Conservation (phyloP, 2,329 filamentous ascomycete species). For the Thermoascus crustaceus region DNA sequence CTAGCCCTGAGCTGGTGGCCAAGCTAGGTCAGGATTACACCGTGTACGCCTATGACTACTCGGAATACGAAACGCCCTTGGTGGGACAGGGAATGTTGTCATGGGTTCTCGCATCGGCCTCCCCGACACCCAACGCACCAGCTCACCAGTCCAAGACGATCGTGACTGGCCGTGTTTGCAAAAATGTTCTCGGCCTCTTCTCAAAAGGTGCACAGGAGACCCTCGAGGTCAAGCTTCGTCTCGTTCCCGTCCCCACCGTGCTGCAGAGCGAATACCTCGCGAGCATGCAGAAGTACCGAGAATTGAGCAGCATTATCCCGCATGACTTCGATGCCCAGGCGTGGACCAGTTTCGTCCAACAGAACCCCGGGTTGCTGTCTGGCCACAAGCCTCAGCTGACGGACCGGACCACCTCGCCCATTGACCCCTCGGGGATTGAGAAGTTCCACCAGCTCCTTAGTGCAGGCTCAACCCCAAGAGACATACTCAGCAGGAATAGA, state of each 20-base stretch:
- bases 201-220: conserved; percentile 74
- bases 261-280: conserved; percentile 53
- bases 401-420: conserved; percentile 23
- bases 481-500: conserved; percentile 23
- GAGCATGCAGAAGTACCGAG: conserved; percentile 54
- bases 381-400: conserved; percentile 16
- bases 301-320: conserved; percentile 49
- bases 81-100: conserved; percentile 96
- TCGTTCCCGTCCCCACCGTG: conserved; percentile 66
- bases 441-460: conserved; percentile 37
- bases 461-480: conserved; percentile 36
- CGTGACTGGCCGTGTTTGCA: conserved; percentile 83
- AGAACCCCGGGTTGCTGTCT: conserved; percentile 48
- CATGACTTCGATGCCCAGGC: conserved; percentile 61
- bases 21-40: conserved; percentile 75
- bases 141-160: conserved; percentile 55
- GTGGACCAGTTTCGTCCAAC: conserved; percentile 70
- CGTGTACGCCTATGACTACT: conserved; percentile 96
- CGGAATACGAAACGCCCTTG: conserved; percentile 84
- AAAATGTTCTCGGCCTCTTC: conserved; percentile 77
- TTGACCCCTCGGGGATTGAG: conserved; percentile 37
- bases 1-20: conserved; percentile 75
- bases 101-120: conserved; percentile 60
- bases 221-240: conserved; percentile 81
- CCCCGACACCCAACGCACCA: conserved; percentile 46